Evolutionary conservation across 441 rosid genomes (phyloP).

Genomic region (Pelargonium australe): DNA sequence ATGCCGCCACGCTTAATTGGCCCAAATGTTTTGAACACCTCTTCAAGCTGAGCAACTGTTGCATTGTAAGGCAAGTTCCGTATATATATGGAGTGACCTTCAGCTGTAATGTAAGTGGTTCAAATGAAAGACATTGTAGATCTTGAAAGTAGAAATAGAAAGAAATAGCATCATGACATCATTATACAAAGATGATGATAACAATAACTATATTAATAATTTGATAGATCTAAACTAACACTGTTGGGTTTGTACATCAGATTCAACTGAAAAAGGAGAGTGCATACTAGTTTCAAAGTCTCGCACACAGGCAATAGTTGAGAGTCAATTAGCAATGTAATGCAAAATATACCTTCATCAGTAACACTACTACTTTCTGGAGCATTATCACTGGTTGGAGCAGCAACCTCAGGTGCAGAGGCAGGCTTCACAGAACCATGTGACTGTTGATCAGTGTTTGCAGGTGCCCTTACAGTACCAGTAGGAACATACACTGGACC

Average conservation of each 20-base stretch:
- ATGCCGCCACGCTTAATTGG: conserved; percentile 74
- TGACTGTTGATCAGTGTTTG: conserved; percentile 29
- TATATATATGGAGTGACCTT: conserved; percentile 75
- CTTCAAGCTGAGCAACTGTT: conserved; percentile 64
- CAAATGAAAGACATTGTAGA: conserved; percentile 3
- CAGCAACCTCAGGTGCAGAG: conserved; percentile 26
- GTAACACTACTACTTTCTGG: conserved; percentile 48
- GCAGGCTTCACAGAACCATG: conserved; percentile 32
- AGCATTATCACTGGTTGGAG: conserved; percentile 28
- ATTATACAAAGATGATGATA: background rate
- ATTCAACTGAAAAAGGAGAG: conserved; percentile 2
- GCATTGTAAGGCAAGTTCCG: conserved; percentile 76
- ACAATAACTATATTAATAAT: background rate
- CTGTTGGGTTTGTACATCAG: background rate
- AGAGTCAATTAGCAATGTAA: conserved; percentile 19
- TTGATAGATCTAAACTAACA: conserved; percentile 11
- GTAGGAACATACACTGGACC: conserved; percentile 42
- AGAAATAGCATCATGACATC: conserved; percentile 5
- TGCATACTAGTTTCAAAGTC: background rate
- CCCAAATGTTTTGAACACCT: conserved; percentile 67
- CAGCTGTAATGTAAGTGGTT: conserved; percentile 36
- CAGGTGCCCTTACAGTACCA: conserved; percentile 30
- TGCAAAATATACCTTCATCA: conserved; percentile 46
- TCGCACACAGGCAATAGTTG: background rate
- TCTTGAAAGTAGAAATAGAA: conserved; percentile 13